Evolutionary conservation across 192 early-diverging fungal species (phyloP).

Genomic region (Coemansia sp.): DNA sequence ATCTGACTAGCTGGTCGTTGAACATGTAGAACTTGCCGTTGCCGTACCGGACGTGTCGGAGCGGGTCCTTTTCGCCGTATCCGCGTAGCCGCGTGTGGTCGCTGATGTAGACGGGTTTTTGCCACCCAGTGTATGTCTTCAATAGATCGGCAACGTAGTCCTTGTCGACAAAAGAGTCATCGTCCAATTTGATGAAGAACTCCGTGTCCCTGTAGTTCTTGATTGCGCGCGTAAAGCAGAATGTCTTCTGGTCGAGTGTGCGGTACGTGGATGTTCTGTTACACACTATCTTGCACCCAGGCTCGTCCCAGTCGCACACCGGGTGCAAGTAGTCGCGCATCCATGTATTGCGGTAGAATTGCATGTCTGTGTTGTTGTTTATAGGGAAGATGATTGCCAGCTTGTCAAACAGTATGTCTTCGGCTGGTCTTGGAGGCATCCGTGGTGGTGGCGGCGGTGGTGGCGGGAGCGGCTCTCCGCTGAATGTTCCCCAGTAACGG

Average conservation of each 20-base stretch:
- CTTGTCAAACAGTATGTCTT: conserved; percentile 18
- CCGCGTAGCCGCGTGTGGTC: conserved; percentile 24
- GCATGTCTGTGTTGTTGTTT: conserved; percentile 51
- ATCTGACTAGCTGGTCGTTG: conserved; percentile 30
- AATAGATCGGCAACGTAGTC: conserved; percentile 34
- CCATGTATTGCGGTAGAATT: conserved; percentile 51
- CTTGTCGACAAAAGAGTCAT: conserved; percentile 47
- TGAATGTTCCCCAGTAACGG: not conserved
- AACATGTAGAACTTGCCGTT: conserved; percentile 57
- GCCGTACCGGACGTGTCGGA: conserved; percentile 28
- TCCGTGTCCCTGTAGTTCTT: conserved; percentile 25
- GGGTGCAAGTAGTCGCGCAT: conserved; percentile 40
- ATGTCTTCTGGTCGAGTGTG: conserved; percentile 35
- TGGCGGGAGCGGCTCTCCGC: not conserved
- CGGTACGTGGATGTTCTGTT: conserved; percentile 35
- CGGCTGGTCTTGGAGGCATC: not conserved
- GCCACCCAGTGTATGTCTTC: conserved; percentile 8
- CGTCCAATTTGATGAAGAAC: conserved; percentile 49
- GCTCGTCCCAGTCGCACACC: conserved; percentile 44
- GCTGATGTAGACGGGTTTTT: conserved; percentile 47
- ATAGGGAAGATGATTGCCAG: conserved; percentile 46
- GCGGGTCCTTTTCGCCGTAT: conserved; percentile 8
- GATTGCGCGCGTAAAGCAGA: conserved; percentile 29
- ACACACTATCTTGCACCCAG: conserved; percentile 44
- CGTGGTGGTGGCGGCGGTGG: not conserved